phyloP scores from a whole-genome alignment of 441 rosid genomes.

The Populus hybrid region DNA sequence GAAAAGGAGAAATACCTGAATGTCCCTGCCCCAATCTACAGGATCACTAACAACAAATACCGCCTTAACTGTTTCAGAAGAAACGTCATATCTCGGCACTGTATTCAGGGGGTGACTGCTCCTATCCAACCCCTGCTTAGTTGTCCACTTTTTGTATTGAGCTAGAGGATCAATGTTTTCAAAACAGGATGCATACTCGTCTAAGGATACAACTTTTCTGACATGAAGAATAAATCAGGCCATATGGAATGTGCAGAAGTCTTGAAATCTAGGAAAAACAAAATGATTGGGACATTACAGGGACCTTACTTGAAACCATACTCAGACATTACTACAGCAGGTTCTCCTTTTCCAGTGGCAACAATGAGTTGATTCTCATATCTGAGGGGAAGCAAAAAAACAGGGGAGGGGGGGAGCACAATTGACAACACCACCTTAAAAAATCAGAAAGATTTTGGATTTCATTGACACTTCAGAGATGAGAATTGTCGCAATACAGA shows the following conservation, averaged over 20 bases:
- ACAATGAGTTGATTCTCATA: conserved; percentile 49
- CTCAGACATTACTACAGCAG: conserved; percentile 55
- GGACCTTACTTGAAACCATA: conserved; percentile 57
- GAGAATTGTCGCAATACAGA: neutral
- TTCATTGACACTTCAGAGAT: neutral
- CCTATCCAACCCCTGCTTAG: conserved; percentile 14
- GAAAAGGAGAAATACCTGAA: conserved; percentile 36
- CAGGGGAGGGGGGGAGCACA: neutral
- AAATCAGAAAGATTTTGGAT: neutral
- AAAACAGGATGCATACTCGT: conserved; percentile 46
- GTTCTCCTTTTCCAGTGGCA: conserved; percentile 65
- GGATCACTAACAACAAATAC: conserved; percentile 59
- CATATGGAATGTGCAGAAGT: neutral
- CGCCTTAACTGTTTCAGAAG: conserved; percentile 41
- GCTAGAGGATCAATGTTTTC: conserved; percentile 51
- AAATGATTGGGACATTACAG: neutral
- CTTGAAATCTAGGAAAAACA: neutral
- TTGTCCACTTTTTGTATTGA: conserved; percentile 51
- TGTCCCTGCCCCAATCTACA: conserved; percentile 64
- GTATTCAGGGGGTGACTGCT: neutral
- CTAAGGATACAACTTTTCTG: conserved; percentile 55
- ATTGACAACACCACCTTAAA: neutral
- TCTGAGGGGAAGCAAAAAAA: conserved; percentile 19
- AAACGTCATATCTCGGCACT: conserved; percentile 22
- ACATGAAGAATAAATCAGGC: conserved; percentile 9